Evolutionary conservation across 1,284 basidiomycete genomes (phyloP), one percentile per base, ranked within the genome.

Genomic region (Sporisorium iseilematis-ciliati): DNA sequence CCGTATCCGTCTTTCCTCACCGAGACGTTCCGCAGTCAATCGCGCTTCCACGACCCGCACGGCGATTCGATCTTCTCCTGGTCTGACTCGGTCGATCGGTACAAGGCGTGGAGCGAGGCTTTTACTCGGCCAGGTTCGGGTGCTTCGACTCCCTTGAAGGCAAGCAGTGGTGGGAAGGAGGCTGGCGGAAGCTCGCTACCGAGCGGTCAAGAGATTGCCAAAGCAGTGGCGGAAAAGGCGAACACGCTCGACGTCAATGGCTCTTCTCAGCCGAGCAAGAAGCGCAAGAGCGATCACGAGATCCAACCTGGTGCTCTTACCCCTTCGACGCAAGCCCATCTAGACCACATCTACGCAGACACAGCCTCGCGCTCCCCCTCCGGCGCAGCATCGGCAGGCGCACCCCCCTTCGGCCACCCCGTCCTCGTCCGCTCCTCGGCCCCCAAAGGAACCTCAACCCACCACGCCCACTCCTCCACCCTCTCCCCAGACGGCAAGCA

Each of bases 1-100:
- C 92, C 93, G 12, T 93, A 95, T 82, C 92, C 93, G 0, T 91
- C 91, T 75, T 95, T 94, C 85, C 87, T 96, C 72, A 82, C 79
- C n/a, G 81, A 78, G 92, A 86, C 93, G 90, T 89, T 95, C 45
- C 88, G 90, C 75, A 91, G 91, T 75, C 93, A 94, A 85, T 90
- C 89, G 38, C 89, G 93, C 12, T 94, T 94, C 79, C 92, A 95
- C 85, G 93, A 94, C 80, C 93, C 93, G 7, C 58, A 76, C 40
- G 75, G 48, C 51, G 71, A 76, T 58, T 80, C 78, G 26, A 82
- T 82, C 68, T 82, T 82, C 40, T 79, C 76, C 38, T 81, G 79
- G 79, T 77, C 76, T 45, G 78, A 80, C 51, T 81, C 81, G 31
- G 72, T 73, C 20, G 80, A 80, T 43, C 75, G 80, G 12, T 82